Base-by-base conservation (phyloP, 495 filamentous ascomycete genomes). In the Podospora anserina region DNA sequence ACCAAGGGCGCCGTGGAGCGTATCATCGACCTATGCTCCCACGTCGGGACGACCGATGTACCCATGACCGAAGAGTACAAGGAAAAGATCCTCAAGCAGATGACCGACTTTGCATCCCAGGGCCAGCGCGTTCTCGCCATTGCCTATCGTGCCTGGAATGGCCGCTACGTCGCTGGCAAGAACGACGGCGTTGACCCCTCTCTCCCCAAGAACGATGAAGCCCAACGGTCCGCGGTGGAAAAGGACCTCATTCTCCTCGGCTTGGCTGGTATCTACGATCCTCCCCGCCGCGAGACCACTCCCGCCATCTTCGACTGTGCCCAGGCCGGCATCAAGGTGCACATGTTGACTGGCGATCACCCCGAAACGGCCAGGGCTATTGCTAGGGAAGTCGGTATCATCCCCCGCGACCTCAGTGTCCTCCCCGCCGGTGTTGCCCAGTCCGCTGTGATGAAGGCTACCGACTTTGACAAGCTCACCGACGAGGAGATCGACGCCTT, bases 261-360 rank as follows among this genome's bases (percentile, higher is more conserved):
- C n/a, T 77, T 93, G n/a, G 83, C 85, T 49, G 90, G 90, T 15
- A 87, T 93, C 66, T 91, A 91, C 69, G 90, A 92, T 75, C 90
- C 90, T 13, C 89, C 89, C 9, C 88, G 90, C 0, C 84, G 85
- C 16, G 90, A 91, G 76, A 90, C 89, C 2, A 86, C 84, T 18
- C 85, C 82, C 13, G 84, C 91, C 30, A 86, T 94, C 44, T 78
- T 77, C 26, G 85, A 87, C 71, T 92, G 90, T 73, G 81, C 88
- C 55, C 77, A 80, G 49, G 91, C 91, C 63, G 91, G 91, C 30
- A 91, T 94, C 68, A 84, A 84, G 68, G 90, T 93, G 9, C 90
- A 92, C 77, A 94, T 94, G 91, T 81, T 93, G 26, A 94, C 91
- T 34, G 91, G 89, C 20, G 91, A 94, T 71, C 90, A 93, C 70